Conservation (phyloP, 495 filamentous ascomycete species). For the Barbatosphaeria neglecta region DNA sequence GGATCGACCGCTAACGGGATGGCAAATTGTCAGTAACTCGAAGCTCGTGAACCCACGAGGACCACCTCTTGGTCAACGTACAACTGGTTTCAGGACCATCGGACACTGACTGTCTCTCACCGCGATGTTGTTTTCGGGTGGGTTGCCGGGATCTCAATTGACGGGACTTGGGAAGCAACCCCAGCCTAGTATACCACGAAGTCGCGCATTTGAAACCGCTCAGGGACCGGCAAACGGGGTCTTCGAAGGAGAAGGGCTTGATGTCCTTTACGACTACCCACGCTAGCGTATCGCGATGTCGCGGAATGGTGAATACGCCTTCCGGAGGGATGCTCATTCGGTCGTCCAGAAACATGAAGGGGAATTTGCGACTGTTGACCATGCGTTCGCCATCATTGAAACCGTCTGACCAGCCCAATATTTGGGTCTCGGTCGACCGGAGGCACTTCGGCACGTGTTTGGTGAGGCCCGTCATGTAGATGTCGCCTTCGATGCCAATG, state of each 20-base stretch:
- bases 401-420: not conserved
- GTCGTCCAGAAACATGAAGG: not conserved
- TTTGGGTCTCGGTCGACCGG: not conserved
- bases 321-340: not conserved
- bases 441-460: not conserved
- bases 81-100: not conserved
- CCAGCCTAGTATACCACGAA: not conserved
- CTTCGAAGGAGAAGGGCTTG: not conserved
- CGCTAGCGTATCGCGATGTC: not conserved
- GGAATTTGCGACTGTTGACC: not conserved
- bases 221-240: not conserved
- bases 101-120: not conserved
- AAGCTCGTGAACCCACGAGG: not conserved
- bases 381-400: not conserved
- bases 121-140: not conserved
- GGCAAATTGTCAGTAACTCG: not conserved
- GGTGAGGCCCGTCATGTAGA: not conserved
- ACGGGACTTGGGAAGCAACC: too few relatives aligned
- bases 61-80: not conserved
- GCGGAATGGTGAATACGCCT: not conserved
- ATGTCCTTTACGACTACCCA: not conserved
- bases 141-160: too few relatives aligned
- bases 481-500: not conserved
- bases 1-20: too few relatives aligned
- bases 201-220: not conserved